Percentiles rank a stretch among this genome's conserved stretches.
phyloP scores from a whole-genome alignment of 2,329 filamentous ascomycete species.

The Coniosporium tulheliwenetii region DNA sequence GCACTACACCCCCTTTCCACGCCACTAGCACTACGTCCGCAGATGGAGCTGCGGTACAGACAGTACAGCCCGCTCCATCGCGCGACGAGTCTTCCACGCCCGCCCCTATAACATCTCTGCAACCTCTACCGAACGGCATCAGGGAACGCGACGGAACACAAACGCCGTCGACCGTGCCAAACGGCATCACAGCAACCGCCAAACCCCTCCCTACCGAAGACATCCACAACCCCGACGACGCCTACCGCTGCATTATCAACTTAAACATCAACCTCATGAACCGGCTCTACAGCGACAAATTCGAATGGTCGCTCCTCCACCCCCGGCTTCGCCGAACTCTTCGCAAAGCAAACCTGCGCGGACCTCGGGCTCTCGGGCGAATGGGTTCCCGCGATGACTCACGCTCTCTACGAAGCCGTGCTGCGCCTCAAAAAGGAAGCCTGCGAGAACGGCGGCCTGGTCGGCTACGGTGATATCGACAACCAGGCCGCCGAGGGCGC shows the following conservation, averaged over 20 bases:
- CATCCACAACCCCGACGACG: slow-evolving; percentile 79
- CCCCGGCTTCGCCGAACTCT: slow-evolving; percentile 85
- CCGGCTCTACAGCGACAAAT: slow-evolving; percentile 87
- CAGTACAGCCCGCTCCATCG: slow-evolving; percentile 25
- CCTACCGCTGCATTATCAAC: slow-evolving; percentile 82
- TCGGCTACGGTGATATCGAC: slow-evolving; percentile 64
- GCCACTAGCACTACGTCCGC: slow-evolving; percentile 20
- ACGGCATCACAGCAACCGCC: slow-evolving; percentile 54
- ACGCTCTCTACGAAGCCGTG: slow-evolving; percentile 93
- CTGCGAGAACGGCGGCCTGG: slow-evolving; percentile 76
- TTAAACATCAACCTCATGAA: slow-evolving; percentile 86
- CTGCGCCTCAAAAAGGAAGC: slow-evolving; percentile 90
- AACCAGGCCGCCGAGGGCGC: slow-evolving; percentile 72
- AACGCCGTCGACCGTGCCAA: slow-evolving; percentile 30
- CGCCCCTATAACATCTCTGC: slow-evolving; percentile 12
- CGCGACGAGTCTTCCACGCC: slow-evolving; percentile 34
- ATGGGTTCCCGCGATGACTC: slow-evolving; percentile 87
- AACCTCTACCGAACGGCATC: slow-evolving; percentile 35
- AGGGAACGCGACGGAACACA: slow-evolving; percentile 23
- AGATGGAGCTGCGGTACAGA: slow-evolving; percentile 14
- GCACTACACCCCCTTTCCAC: slow-evolving; percentile 89
- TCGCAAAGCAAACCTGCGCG: slow-evolving; percentile 82
- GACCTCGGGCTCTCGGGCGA: slow-evolving; percentile 81
- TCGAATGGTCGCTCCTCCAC: slow-evolving; percentile 92
- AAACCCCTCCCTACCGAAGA: slow-evolving; percentile 52